Evolutionary conservation across 805 yeast species (phyloP).

Genomic region (Yamadazyma tumulicola): DNA sequence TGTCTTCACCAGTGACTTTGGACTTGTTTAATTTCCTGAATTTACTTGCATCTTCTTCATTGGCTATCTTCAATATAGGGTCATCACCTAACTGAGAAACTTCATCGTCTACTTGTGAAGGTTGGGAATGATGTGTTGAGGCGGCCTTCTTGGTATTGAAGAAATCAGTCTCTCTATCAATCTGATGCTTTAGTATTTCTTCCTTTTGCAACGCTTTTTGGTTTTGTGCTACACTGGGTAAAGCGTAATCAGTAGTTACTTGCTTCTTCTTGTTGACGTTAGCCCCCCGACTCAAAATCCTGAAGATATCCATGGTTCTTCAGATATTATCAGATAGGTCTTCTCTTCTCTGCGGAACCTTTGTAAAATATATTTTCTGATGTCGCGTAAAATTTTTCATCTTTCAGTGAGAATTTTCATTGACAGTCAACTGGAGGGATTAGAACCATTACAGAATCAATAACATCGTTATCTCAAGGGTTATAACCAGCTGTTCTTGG

Average conservation of each 20-base stretch:
- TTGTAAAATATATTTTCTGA: no score
- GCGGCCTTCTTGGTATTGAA: slow-evolving; percentile 57
- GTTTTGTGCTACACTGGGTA: slow-evolving; percentile 22
- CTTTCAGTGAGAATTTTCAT: no score
- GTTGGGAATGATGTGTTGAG: slow-evolving; percentile 19
- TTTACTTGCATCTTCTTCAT: slow-evolving; percentile 54
- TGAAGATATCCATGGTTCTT: slow-evolving; percentile 75
- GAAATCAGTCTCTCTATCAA: slow-evolving; percentile 78
- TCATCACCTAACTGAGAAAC: slow-evolving; percentile 23
- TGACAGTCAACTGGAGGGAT: no score
- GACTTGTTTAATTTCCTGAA: slow-evolving; percentile 60
- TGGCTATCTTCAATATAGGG: slow-evolving; percentile 45
- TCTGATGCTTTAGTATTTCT: slow-evolving; percentile 42
- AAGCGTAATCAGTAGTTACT: slow-evolving; percentile 40
- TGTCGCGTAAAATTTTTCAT: no score
- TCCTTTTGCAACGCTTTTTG: slow-evolving; percentile 29
- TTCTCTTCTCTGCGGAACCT: no score
- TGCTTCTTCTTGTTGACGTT: slow-evolving; percentile 58
- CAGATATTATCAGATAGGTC: neutral
- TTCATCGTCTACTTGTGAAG: slow-evolving; percentile 9
- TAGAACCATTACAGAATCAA: no score
- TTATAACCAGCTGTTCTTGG: no score
- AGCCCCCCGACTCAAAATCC: slow-evolving; percentile 84
- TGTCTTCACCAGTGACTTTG: slow-evolving; percentile 78
- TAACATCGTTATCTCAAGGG: no score